phyloP scores from a whole-genome alignment of 2,329 filamentous ascomycete species.

The Exserohilum rostratum region DNA sequence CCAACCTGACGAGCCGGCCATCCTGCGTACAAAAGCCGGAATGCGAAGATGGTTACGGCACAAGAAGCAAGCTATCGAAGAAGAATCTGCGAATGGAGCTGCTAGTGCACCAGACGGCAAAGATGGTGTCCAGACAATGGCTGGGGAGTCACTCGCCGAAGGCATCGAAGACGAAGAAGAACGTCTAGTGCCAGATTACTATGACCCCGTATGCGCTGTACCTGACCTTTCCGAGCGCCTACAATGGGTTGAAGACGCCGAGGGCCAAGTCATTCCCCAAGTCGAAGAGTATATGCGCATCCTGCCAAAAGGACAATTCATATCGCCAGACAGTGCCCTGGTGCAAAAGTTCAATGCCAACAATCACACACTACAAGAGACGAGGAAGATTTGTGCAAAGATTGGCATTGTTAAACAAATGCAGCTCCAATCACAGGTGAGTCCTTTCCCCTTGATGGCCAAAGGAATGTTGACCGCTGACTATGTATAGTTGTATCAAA shows the following conservation, averaged over 20 bases:
- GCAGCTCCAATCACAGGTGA: conserved; percentile 94
- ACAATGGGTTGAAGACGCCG: conserved; percentile 86
- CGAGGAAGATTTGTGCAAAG: conserved; percentile 92
- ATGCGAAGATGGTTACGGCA: conserved; percentile 89
- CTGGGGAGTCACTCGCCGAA: conserved; percentile 82
- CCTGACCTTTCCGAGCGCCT: conserved; percentile 81
- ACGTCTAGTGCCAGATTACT: conserved; percentile 88
- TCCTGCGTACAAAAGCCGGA: conserved; percentile 81
- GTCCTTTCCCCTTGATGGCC: conserved; percentile 24
- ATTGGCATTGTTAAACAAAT: conserved; percentile 99
- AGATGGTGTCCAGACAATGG: conserved; percentile 56
- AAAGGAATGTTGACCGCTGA: conserved; percentile 17
- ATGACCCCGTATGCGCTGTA: conserved; percentile 83
- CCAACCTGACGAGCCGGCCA: conserved; percentile 84
- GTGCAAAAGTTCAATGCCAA: conserved; percentile 85
- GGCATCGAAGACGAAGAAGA: conserved; percentile 86
- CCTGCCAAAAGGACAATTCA: conserved; percentile 76
- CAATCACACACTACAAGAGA: conserved; percentile 94
- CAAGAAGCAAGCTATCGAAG: conserved; percentile 67
- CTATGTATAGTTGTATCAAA: conserved; percentile 78
- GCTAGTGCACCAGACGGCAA: conserved; percentile 54
- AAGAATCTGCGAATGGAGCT: conserved; percentile 54
- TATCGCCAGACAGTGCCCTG: conserved; percentile 74
- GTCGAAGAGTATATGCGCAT: conserved; percentile 83
- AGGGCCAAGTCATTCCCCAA: conserved; percentile 87